These are phyloP conservation scores for Starmera stellimalicola DNA, from an alignment of 1,139 yeast species.

Conservation along the genomic window DNA sequence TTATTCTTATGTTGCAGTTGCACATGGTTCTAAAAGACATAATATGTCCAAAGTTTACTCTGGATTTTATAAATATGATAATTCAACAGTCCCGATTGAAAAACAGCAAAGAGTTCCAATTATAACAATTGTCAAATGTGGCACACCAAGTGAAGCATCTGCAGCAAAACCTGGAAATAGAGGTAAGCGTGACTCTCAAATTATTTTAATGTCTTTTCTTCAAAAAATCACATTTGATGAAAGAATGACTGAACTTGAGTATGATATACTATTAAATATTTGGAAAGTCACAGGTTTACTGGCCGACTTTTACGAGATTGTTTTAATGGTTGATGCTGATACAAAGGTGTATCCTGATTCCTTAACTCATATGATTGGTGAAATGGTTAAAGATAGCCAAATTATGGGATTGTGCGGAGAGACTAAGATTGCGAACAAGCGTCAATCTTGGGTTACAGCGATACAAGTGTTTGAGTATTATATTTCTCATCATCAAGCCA, in stretches of 20 bases:
- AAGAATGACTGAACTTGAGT: slow-evolving; percentile 92
- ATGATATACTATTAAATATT: slow-evolving; percentile 65
- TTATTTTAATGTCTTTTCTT: slow-evolving; percentile 84
- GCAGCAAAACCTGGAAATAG: slow-evolving; percentile 94
- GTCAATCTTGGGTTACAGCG: slow-evolving; percentile 83
- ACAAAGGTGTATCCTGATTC: slow-evolving; percentile 89
- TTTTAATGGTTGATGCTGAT: slow-evolving; percentile 96
- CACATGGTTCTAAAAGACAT: slow-evolving; percentile 86
- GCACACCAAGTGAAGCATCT: slow-evolving; percentile 73
- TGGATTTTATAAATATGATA: slow-evolving; percentile 81
- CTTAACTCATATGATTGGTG: slow-evolving; percentile 85
- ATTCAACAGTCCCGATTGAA: slow-evolving; percentile 60
- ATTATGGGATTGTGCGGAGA: slow-evolving; percentile 98
- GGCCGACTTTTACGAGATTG: slow-evolving; percentile 78
- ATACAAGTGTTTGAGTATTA: slow-evolving; percentile 95
- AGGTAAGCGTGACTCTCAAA: slow-evolving; percentile 97
- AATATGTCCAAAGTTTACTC: slow-evolving; percentile 95
- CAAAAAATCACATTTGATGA: slow-evolving; percentile 91
- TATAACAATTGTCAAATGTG: slow-evolving; percentile 79
- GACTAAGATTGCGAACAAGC: slow-evolving; percentile 85
- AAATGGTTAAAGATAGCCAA: slow-evolving; percentile 82
- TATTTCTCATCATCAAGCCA: slow-evolving; percentile 92
- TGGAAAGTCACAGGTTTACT: slow-evolving; percentile 86
- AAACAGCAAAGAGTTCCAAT: slow-evolving; percentile 89
- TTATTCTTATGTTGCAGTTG: slow-evolving; percentile 88